Percentiles rank a stretch among this genome's conserved stretches.
These are phyloP conservation scores for Colletotrichum scovillei DNA, from an alignment of 2,329 filamentous ascomycete species.

Conservation along the genomic window DNA sequence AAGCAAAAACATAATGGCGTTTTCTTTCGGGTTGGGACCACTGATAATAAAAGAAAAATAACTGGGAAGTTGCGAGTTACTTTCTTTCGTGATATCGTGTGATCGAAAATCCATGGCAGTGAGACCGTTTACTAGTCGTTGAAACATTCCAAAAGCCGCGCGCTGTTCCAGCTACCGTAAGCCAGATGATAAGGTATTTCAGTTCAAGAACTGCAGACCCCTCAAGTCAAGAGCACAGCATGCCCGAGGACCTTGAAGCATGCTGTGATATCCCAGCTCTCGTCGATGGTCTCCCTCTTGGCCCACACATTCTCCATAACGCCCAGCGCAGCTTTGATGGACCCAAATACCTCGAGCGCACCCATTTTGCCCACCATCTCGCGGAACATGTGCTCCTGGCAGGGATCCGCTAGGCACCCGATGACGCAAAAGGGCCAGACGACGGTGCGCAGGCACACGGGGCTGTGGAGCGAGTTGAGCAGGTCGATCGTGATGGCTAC, in stretches of 20 bases:
- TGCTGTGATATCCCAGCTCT: slow-evolving; percentile 56
- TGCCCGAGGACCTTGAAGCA: slow-evolving; percentile 55
- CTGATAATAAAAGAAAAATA: slow-evolving; percentile 6
- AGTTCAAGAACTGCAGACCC: accelerated
- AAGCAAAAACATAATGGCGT: too few species aligned
- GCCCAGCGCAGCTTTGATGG: slow-evolving; percentile 53
- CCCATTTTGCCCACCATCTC: slow-evolving; percentile 54
- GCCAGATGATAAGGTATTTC: too few species aligned
- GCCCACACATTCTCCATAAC: slow-evolving; percentile 61
- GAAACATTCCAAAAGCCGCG: neutral
- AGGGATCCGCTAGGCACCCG: slow-evolving; percentile 51
- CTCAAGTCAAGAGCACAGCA: slow-evolving; percentile 51
- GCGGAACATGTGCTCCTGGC: slow-evolving; percentile 56
- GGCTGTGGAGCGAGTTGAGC: slow-evolving; percentile 46
- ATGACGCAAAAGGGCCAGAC: slow-evolving; percentile 56
- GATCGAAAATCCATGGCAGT: neutral
- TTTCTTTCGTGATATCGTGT: neutral
- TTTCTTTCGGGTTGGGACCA: neutral
- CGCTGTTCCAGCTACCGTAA: neutral
- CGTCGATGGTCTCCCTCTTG: slow-evolving; percentile 50
- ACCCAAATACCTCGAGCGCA: slow-evolving; percentile 57
- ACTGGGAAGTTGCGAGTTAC: neutral
- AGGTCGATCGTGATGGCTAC: slow-evolving; percentile 46
- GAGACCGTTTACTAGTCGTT: neutral
- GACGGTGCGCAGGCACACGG: slow-evolving; percentile 51